Conservation (phyloP, 2,329 filamentous ascomycete species). For the Ciborinia camelliae region DNA sequence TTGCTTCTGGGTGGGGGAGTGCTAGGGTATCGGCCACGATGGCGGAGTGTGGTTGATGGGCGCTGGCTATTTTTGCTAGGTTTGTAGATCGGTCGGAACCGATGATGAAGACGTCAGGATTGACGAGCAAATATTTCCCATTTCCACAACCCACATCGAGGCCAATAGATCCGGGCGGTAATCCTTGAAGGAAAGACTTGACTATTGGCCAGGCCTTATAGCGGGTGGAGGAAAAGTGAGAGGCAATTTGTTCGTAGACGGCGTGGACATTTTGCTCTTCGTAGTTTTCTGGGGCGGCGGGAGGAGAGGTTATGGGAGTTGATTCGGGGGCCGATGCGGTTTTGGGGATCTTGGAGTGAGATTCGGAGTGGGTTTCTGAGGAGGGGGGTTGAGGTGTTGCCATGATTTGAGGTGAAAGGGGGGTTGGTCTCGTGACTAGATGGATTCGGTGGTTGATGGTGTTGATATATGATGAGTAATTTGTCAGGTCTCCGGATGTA, state of each 20-base stretch:
- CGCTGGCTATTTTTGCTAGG: slow-evolving; percentile 50
- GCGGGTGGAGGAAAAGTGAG: slow-evolving; percentile 77
- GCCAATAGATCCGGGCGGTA: slow-evolving; percentile 70
- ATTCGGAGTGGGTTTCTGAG: neutral
- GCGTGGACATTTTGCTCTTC: slow-evolving; percentile 85
- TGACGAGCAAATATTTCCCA: slow-evolving; percentile 87
- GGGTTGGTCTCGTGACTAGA: slow-evolving; percentile 2
- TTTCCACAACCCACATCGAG: slow-evolving; percentile 95
- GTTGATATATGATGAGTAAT: neutral
- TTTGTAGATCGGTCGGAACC: slow-evolving; percentile 75
- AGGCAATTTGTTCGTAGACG: slow-evolving; percentile 84
- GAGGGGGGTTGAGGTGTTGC: neutral
- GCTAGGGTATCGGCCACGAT: slow-evolving; percentile 77
- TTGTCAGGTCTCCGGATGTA: neutral
- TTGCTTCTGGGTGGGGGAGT: slow-evolving; percentile 68
- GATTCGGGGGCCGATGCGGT: slow-evolving; percentile 2
- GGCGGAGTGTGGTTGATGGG: slow-evolving; percentile 56
- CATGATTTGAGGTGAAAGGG: slow-evolving; percentile 2
- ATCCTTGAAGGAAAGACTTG: slow-evolving; percentile 66
- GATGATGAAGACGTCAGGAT: slow-evolving; percentile 72
- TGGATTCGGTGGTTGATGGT: neutral
- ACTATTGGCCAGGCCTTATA: slow-evolving; percentile 92
- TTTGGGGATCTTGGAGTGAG: neutral
- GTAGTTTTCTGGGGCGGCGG: slow-evolving; percentile 51
- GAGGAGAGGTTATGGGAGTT: neutral